phyloP scores from a whole-genome alignment of 345 rosid species.

The Noccaea caerulescens region DNA sequence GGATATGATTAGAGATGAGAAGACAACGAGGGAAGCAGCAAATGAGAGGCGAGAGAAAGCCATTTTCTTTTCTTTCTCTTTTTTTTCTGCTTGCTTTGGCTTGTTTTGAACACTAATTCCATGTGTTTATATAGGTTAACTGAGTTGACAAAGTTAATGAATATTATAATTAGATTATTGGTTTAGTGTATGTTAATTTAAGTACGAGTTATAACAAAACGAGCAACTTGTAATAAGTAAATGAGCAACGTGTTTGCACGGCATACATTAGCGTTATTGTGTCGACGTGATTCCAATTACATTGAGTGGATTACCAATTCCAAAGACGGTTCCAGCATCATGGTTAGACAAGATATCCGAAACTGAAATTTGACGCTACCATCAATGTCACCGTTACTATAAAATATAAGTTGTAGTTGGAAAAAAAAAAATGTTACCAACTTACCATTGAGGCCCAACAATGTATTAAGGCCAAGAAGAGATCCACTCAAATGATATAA shows the following conservation, averaged over 20 bases:
- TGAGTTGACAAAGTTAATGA: slow-evolving; percentile 22
- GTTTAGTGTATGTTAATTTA: slow-evolving; percentile 11
- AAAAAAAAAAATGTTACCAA: too few relatives aligned
- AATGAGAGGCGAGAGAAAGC: slow-evolving; percentile 42
- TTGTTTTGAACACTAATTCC: slow-evolving; percentile 18
- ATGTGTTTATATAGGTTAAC: slow-evolving; percentile 30
- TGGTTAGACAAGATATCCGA: neutral
- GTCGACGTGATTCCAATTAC: slow-evolving; percentile 44
- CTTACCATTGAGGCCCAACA: neutral
- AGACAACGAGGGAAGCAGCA: slow-evolving; percentile 38
- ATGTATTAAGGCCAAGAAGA: neutral
- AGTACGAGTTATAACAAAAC: neutral
- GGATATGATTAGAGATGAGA: slow-evolving; percentile 43
- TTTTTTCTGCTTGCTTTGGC: slow-evolving; percentile 24
- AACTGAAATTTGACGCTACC: neutral
- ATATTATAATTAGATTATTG: neutral
- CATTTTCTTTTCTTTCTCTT: neutral
- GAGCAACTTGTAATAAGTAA: slow-evolving; percentile 19
- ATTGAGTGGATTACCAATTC: slow-evolving; percentile 33
- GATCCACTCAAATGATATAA: neutral
- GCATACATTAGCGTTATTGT: slow-evolving; percentile 18
- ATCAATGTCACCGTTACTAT: too few relatives aligned
- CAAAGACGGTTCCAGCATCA: slow-evolving; percentile 19
- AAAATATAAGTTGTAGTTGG: too few relatives aligned
- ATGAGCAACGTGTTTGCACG: slow-evolving; percentile 42